A percentile compares a stretch with the other conserved stretches of the same genome.
Conservation (phyloP, 768 basidiomycete genomes). For the Saitozyma sp. region DNA sequence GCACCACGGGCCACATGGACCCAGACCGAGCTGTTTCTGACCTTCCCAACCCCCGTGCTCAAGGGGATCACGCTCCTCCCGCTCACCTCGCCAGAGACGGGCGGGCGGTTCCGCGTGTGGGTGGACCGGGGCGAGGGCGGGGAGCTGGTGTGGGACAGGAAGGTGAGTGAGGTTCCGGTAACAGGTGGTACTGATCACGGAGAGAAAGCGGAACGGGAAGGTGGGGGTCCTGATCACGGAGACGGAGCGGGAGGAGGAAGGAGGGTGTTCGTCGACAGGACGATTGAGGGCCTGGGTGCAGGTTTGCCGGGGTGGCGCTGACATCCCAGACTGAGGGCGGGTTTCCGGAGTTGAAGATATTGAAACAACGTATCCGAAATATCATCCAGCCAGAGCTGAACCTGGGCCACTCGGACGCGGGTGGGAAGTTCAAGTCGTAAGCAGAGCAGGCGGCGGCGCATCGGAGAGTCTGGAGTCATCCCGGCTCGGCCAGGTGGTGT, state of each 20-base stretch:
- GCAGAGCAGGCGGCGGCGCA: no score
- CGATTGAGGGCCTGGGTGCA: background rate
- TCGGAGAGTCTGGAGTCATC: no score
- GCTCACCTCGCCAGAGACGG: conserved; percentile 74
- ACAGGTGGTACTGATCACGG: no score
- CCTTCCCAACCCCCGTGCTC: conserved; percentile 78
- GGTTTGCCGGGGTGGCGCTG: background rate
- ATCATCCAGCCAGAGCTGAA: conserved; percentile 74
- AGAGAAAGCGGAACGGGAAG: background rate
- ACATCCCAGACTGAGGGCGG: conserved; percentile 64
- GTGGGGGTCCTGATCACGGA: no score
- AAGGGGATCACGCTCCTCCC: conserved; percentile 71
- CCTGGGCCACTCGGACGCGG: conserved; percentile 79
- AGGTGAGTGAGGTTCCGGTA: conserved; percentile 53
- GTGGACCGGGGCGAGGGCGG: conserved; percentile 54
- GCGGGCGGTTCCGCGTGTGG: conserved; percentile 91
- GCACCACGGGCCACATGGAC: conserved; percentile 89
- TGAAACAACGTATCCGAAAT: conserved; percentile 91
- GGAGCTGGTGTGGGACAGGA: conserved; percentile 77
- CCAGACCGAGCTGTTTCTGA: conserved; percentile 87
- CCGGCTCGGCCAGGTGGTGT: no score
- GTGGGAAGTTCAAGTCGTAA: no score
- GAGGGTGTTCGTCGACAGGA: background rate
- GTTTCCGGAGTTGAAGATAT: conserved; percentile 69
- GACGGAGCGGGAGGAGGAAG: background rate